These are phyloP conservation scores for Candida tibetensis DNA, from an alignment of 805 yeast genomes.

Conservation along the genomic window DNA sequence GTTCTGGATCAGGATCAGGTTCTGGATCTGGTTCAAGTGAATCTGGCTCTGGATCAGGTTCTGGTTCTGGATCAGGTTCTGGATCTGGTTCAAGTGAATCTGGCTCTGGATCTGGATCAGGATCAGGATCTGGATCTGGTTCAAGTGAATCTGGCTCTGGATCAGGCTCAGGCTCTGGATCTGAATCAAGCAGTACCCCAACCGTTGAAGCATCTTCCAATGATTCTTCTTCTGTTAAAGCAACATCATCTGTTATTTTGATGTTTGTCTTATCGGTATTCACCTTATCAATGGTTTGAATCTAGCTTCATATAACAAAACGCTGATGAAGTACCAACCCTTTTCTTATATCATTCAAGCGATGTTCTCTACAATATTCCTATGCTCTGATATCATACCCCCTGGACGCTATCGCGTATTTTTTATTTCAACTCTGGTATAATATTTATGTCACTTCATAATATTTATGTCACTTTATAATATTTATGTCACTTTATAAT, in stretches of 20 bases:
- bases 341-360: not conserved
- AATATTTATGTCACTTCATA: too few species aligned
- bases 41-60: slow-evolving; percentile 1
- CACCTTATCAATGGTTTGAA: not conserved
- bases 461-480: too few species aligned
- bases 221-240: not conserved
- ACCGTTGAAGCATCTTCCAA: not conserved
- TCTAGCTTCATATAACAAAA: not conserved
- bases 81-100: slow-evolving; percentile 4
- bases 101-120: slow-evolving; percentile 5
- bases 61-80: slow-evolving; percentile 1
- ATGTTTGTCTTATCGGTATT: not conserved
- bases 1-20: too few species aligned
- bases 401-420: not conserved
- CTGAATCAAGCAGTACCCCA: not conserved
- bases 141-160: slow-evolving; percentile 2
- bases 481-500: too few species aligned
- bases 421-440: not conserved
- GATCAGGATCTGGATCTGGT: slow-evolving; percentile 1
- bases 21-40: slow-evolving; percentile 1
- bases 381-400: too few species aligned
- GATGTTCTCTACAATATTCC: too few species aligned
- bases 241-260: not conserved
- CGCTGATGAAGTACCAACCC: not conserved
- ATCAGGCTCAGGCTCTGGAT: slow-evolving; percentile 3